phyloP scores from a whole-genome alignment of 1,284 basidiomycete species.

The Puccinia triticina region DNA sequence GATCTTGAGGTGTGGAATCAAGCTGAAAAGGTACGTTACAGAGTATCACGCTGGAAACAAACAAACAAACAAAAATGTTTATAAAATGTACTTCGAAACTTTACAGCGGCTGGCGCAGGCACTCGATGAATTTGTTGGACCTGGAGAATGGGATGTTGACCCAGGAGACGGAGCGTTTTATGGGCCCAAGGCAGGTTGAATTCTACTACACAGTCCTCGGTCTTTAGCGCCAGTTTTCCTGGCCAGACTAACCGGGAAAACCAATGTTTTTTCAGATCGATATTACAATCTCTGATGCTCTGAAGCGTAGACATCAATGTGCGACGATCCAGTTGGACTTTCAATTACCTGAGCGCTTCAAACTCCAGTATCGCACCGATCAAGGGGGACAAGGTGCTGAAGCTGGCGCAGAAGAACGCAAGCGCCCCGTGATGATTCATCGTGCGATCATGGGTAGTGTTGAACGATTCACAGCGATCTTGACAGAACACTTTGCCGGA shows the following conservation, averaged over 20 bases:
- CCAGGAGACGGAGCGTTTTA: constrained; percentile 87
- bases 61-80: neutral
- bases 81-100: neutral
- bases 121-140: constrained; percentile 77
- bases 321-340: constrained; percentile 99
- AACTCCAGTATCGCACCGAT: constrained; percentile 83
- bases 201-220: neutral
- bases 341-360: constrained; percentile 97
- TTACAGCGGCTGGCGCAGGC: constrained; percentile 77
- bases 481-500: constrained; percentile 95
- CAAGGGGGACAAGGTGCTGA: constrained; percentile 62
- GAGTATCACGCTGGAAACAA: constrained; percentile 35
- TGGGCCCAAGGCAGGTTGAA: constrained; percentile 58
- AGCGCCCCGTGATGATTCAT: constrained; percentile 95
- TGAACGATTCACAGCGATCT: constrained; percentile 95
- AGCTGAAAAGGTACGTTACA: constrained; percentile 72
- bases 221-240: neutral
- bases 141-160: constrained; percentile 90
- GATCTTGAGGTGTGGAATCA: constrained; percentile 84
- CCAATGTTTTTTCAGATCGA: constrained; percentile 71
- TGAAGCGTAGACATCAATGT: constrained; percentile 92
- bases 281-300: constrained; percentile 91
- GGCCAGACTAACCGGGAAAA: neutral
- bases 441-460: constrained; percentile 92
- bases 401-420: constrained; percentile 63